A percentile compares a stretch with the other conserved stretches of the same genome.
Conservation (phyloP, 495 filamentous ascomycete genomes). For the Penicillium crystallinum region DNA sequence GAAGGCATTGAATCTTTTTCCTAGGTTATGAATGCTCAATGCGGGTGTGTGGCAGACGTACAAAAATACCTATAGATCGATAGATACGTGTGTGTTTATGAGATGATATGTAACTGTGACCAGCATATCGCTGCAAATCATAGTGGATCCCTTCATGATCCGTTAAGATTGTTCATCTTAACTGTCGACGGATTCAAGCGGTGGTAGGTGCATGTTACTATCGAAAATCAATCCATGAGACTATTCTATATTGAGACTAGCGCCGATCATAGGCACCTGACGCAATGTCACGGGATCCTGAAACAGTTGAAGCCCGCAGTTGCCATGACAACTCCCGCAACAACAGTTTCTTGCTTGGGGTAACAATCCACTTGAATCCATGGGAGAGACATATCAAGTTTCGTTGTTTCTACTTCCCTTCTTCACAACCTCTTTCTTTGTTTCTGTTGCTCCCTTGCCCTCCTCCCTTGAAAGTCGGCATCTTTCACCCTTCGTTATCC, state of each 20-base stretch:
- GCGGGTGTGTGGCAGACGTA: no score
- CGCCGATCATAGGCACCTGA: constrained; percentile 1
- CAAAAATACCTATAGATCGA: no score
- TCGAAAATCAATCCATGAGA: neutral
- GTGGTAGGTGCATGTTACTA: neutral
- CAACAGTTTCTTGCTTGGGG: constrained; percentile 24
- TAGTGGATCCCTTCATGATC: no score
- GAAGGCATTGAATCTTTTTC: no score
- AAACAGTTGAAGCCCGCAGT: constrained; percentile 6
- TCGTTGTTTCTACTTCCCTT: constrained; percentile 13
- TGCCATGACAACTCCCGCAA: constrained; percentile 40
- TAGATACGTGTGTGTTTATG: no score
- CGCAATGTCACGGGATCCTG: constrained; percentile 3
- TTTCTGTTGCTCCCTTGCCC: constrained; percentile 7
- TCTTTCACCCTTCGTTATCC: constrained; percentile 26
- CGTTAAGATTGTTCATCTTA: no score
- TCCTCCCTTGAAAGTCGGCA: constrained; percentile 3
- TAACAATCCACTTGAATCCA: constrained; percentile 28
- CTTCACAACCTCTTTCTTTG: constrained; percentile 16
- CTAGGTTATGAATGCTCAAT: no score
- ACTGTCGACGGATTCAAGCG: neutral
- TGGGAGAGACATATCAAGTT: constrained; percentile 28
- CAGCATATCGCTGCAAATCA: no score
- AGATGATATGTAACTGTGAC: no score
- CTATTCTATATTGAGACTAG: neutral